These are phyloP conservation scores for Amoeboradix gromovi DNA, from an alignment of 371 early-diverging fungal genomes.

Conservation along the genomic window DNA sequence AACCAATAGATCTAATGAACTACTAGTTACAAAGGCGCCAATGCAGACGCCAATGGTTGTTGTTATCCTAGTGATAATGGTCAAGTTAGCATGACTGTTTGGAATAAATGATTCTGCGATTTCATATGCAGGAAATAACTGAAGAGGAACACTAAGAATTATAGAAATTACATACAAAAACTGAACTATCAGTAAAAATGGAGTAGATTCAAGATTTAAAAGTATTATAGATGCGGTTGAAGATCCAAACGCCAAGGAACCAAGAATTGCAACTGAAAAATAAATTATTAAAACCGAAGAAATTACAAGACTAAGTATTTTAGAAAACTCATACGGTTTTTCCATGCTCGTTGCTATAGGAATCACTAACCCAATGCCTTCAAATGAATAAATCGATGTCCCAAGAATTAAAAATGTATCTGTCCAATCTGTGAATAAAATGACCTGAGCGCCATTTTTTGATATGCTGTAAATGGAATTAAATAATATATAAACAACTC, in stretches of 20 bases:
- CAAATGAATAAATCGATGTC: slow-evolving; percentile 71
- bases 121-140: neutral
- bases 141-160: neutral
- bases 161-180: neutral
- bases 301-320: slow-evolving; percentile 29
- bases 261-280: neutral
- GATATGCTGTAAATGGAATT: slow-evolving; percentile 25
- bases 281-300: neutral
- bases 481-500: slow-evolving; percentile 45
- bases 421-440: slow-evolving; percentile 9
- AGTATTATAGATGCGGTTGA: neutral
- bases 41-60: neutral
- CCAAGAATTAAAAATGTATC: slow-evolving; percentile 56
- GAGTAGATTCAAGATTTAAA: neutral
- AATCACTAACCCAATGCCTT: slow-evolving; percentile 67
- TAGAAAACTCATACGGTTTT: slow-evolving; percentile 39
- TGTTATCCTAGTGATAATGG: too few species aligned
- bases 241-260: neutral
- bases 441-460: slow-evolving; percentile 13
- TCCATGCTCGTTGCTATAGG: slow-evolving; percentile 58
- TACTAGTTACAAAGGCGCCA: neutral
- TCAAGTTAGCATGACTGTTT: neutral
- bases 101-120: neutral
- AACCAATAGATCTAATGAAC: neutral
- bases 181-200: neutral